phyloP scores from a whole-genome alignment of 1,139 yeast species.

The Casaregolazyma suthepensis region DNA sequence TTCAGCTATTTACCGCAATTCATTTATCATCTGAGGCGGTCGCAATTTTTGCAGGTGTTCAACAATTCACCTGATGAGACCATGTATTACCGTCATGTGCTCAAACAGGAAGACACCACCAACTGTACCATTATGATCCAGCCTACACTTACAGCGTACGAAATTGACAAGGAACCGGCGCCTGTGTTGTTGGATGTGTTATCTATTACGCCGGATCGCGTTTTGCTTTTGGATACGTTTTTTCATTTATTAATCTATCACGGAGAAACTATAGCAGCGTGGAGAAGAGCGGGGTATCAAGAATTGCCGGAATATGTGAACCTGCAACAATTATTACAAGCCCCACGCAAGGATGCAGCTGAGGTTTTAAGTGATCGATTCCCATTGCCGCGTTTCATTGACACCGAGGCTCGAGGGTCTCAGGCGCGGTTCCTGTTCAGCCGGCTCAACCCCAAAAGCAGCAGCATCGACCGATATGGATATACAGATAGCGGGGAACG shows the following conservation, averaged over 20 bases:
- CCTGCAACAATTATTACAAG: constrained; percentile 53
- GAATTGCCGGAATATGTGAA: constrained; percentile 58
- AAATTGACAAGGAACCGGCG: constrained; percentile 50
- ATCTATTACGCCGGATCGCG: constrained; percentile 55
- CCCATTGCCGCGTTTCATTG: constrained; percentile 68
- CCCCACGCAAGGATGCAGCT: constrained; percentile 65
- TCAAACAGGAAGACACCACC: constrained; percentile 59
- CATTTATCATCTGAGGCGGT: constrained; percentile 63
- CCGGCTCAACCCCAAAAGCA: constrained; percentile 56
- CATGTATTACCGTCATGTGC: constrained; percentile 58
- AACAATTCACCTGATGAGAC: constrained; percentile 80
- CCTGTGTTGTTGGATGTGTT: constrained; percentile 67
- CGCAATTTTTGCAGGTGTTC: constrained; percentile 64
- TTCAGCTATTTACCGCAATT: constrained; percentile 74
- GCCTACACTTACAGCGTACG: constrained; percentile 64
- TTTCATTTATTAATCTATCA: constrained; percentile 68
- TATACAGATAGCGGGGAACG: constrained; percentile 35
- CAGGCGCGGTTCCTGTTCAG: constrained; percentile 75
- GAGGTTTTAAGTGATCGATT: constrained; percentile 61
- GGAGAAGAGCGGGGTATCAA: constrained; percentile 66
- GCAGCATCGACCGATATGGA: constrained; percentile 36
- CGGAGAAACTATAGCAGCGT: constrained; percentile 61
- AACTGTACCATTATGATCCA: constrained; percentile 70
- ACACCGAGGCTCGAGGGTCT: constrained; percentile 71
- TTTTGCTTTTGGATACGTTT: constrained; percentile 63